A percentile compares a stretch with the other conserved stretches of the same genome.
These are phyloP conservation scores for Pseudoturritis turrita DNA, from an alignment of 345 rosid species.

Conservation along the genomic window DNA sequence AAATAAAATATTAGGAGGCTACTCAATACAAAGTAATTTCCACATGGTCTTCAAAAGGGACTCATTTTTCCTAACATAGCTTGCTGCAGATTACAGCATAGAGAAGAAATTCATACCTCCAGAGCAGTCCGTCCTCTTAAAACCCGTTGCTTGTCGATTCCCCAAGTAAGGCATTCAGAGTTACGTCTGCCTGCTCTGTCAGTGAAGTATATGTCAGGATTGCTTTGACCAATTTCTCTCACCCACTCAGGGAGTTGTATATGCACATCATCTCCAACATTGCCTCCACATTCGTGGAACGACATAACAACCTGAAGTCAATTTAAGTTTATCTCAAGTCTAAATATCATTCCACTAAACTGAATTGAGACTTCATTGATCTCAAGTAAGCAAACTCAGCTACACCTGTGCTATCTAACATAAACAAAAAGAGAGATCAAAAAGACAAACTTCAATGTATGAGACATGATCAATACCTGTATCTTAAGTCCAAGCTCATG, in stretches of 20 bases:
- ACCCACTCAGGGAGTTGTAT: constrained; percentile 92
- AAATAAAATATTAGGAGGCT: neutral
- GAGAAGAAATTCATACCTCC: constrained; percentile 51
- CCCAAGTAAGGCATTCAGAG: constrained; percentile 94
- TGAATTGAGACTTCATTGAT: neutral
- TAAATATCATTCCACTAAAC: neutral
- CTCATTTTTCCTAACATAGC: neutral
- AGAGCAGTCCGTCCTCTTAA: constrained; percentile 87
- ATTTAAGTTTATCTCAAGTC: neutral
- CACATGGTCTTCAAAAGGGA: neutral
- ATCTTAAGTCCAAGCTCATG: constrained; percentile 71
- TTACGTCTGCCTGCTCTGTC: constrained; percentile 76
- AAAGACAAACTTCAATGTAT: neutral
- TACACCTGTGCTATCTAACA: too few species aligned
- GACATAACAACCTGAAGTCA: constrained; percentile 84
- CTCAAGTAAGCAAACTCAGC: neutral
- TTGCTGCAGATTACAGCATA: neutral
- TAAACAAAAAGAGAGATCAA: neutral
- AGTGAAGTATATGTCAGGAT: constrained; percentile 83
- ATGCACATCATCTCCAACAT: constrained; percentile 88
- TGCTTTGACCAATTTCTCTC: constrained; percentile 61
- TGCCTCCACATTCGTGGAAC: constrained; percentile 97
- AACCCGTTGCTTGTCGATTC: constrained; percentile 89
- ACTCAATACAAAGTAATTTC: neutral
- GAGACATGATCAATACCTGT: constrained; percentile 43